A percentile compares a stretch with the other conserved stretches of the same genome.
phyloP scores from a whole-genome alignment of 2,329 filamentous ascomycete species.

The Chaetomium globosum region DNA sequence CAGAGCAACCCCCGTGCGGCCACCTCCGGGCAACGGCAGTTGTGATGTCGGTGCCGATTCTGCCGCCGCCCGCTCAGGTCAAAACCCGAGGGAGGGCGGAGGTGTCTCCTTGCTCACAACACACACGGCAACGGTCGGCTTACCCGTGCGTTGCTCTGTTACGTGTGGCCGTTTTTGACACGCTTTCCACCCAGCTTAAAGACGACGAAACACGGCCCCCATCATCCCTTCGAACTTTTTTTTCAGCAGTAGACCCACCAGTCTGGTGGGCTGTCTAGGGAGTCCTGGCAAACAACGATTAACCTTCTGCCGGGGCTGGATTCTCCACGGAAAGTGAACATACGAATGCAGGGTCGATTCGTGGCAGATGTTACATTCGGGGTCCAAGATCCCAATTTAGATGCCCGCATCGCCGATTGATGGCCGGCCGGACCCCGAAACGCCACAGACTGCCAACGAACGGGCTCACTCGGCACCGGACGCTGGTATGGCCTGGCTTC shows the following conservation, averaged over 20 bases:
- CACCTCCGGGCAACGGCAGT: not conserved
- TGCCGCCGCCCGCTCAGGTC: not conserved
- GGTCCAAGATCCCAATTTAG: constrained; percentile 3
- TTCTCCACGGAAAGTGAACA: not conserved
- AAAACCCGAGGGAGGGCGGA: not conserved
- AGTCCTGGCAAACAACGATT: not conserved
- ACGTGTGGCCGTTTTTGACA: not conserved
- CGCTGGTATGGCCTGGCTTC: not conserved
- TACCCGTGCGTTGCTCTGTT: not conserved
- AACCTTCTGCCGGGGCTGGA: not conserved
- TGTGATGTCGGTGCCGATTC: not conserved
- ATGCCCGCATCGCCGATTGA: constrained; percentile 4
- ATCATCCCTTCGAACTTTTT: not conserved
- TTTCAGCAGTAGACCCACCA: not conserved
- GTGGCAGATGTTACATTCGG: not conserved
- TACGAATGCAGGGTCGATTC: not conserved
- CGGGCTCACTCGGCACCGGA: not conserved
- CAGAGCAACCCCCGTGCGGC: not conserved
- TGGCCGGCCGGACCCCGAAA: constrained; percentile 1
- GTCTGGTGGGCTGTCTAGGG: too few species aligned
- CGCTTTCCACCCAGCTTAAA: not conserved
- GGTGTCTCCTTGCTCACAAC: not conserved
- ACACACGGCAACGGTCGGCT: not conserved
- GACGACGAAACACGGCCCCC: not conserved
- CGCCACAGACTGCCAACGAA: constrained; percentile 2